A percentile compares a stretch with the other conserved stretches of the same genome.
These are phyloP conservation scores for Dimargaris xerosporica DNA, from an alignment of 192 early-diverging fungal species.

Conservation along the genomic window DNA sequence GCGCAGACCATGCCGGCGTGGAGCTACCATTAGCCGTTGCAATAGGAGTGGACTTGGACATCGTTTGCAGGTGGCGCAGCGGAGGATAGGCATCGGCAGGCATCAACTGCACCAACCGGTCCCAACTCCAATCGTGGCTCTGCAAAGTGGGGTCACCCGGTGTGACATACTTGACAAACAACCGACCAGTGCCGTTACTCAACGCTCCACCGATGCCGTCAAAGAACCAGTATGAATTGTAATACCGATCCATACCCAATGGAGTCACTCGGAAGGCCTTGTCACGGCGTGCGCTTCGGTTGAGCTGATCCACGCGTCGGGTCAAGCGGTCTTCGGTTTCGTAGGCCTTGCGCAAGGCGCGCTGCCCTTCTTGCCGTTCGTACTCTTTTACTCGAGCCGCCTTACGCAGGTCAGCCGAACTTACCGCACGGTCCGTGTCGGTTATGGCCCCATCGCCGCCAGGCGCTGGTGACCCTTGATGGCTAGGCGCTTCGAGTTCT, in stretches of 20 bases:
- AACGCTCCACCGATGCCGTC: slow-evolving; percentile 54
- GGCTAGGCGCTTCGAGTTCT: slow-evolving; percentile 13
- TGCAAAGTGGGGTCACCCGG: slow-evolving; percentile 19
- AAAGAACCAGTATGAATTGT: slow-evolving; percentile 81
- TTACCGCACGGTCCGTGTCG: slow-evolving; percentile 19
- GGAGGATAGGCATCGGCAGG: neutral
- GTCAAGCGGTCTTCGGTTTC: slow-evolving; percentile 9
- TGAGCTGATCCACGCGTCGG: slow-evolving; percentile 38
- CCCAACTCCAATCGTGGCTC: slow-evolving; percentile 12
- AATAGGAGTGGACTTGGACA: too few species aligned
- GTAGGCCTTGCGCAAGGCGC: slow-evolving; percentile 23
- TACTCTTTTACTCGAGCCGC: slow-evolving; percentile 18
- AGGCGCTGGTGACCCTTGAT: too few species aligned
- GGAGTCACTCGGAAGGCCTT: slow-evolving; percentile 51
- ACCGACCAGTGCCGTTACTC: slow-evolving; percentile 33
- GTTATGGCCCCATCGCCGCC: too few species aligned
- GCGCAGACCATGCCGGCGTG: slow-evolving; percentile 5
- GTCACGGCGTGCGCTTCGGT: slow-evolving; percentile 46
- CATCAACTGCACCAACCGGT: slow-evolving; percentile 3
- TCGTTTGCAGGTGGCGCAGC: neutral
- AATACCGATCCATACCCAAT: slow-evolving; percentile 72
- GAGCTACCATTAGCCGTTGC: neutral
- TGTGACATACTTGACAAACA: slow-evolving; percentile 41
- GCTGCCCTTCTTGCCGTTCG: slow-evolving; percentile 38
- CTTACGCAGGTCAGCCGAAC: slow-evolving; percentile 11